These are phyloP conservation scores for Cladophialophora carrionii DNA, from an alignment of 2,329 filamentous ascomycete genomes.

Conservation along the genomic window DNA sequence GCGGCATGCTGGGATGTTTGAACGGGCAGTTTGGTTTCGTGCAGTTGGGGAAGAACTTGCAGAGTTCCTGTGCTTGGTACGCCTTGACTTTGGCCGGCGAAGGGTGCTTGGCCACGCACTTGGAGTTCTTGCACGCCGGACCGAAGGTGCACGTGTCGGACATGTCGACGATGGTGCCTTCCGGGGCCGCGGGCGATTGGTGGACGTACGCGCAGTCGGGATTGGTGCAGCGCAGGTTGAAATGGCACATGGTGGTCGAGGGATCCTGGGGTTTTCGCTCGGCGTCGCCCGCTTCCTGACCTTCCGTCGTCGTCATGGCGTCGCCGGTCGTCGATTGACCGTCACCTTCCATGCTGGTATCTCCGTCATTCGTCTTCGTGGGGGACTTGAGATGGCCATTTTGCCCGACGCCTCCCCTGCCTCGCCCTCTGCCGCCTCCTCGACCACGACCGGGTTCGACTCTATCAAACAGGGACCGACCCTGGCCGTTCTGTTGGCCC, in stretches of 20 bases:
- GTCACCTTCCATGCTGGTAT: slow-evolving; percentile 35
- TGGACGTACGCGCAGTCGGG: slow-evolving; percentile 90
- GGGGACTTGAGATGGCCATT: slow-evolving; percentile 33
- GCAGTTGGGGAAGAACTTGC: slow-evolving; percentile 90
- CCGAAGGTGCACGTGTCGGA: slow-evolving; percentile 81
- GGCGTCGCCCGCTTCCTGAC: slow-evolving; percentile 56
- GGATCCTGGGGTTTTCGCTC: slow-evolving; percentile 55
- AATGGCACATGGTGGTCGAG: slow-evolving; percentile 77
- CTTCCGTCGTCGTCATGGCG: slow-evolving; percentile 54
- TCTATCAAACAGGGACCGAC: slow-evolving; percentile 74
- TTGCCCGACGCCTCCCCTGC: slow-evolving; percentile 32
- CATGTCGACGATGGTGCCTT: slow-evolving; percentile 75
- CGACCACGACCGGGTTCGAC: slow-evolving; percentile 51
- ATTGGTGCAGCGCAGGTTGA: slow-evolving; percentile 85
- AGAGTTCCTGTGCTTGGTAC: slow-evolving; percentile 81
- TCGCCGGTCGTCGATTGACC: slow-evolving; percentile 32
- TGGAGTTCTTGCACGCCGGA: slow-evolving; percentile 91
- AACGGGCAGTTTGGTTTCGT: slow-evolving; percentile 86
- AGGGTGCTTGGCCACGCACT: slow-evolving; percentile 89
- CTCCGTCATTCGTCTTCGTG: slow-evolving; percentile 24
- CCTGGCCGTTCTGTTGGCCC: slow-evolving; percentile 47
- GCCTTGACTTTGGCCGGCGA: slow-evolving; percentile 80
- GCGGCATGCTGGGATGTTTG: slow-evolving; percentile 81
- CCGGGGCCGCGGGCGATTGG: slow-evolving; percentile 86
- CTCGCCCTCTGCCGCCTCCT: slow-evolving; percentile 33